A percentile compares a stretch with the other conserved stretches of the same genome.
Evolutionary conservation across 352 stramenopile genomes (phyloP).

Genomic region (Phytophthora cajani): DNA sequence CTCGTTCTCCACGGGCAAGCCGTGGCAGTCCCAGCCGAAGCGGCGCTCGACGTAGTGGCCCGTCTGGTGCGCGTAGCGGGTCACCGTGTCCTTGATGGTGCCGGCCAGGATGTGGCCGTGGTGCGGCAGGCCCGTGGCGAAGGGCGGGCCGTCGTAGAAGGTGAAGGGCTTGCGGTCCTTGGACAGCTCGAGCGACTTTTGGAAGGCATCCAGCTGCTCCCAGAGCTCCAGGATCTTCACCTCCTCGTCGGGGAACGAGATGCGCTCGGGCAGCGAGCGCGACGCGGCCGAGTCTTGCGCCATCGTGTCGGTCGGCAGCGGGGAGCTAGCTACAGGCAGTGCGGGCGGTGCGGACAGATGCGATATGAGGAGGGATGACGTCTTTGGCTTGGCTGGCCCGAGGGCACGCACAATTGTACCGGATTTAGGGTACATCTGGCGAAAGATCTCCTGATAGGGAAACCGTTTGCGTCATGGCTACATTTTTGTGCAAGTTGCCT

Average conservation of each 20-base stretch:
- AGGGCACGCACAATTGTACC: conserved; percentile 7
- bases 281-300: conserved; percentile 41
- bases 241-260: conserved; percentile 88
- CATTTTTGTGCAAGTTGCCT: not conserved
- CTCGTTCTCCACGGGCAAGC: conserved; percentile 98
- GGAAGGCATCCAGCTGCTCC: conserved; percentile 91
- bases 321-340: not conserved
- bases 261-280: conserved; percentile 84
- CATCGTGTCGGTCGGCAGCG: conserved; percentile 15
- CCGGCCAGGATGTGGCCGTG: conserved; percentile 98
- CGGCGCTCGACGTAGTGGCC: conserved; percentile 97
- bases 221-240: conserved; percentile 77
- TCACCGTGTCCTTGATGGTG: conserved; percentile 99
- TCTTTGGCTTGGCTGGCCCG: conserved; percentile 15
- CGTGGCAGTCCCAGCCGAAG: conserved; percentile 99
- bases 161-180: conserved; percentile 96
- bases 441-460: conserved; percentile 15
- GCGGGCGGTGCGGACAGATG: conserved; percentile 13
- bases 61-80: conserved; percentile 98
- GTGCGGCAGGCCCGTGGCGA: conserved; percentile 98
- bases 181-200: conserved; percentile 92
- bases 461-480: not conserved
- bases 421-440: not conserved
- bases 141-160: conserved; percentile 99
- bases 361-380: conserved; percentile 21